These are phyloP conservation scores for Suhomyces sp. DNA, from an alignment of 805 yeast genomes.

Conservation along the genomic window DNA sequence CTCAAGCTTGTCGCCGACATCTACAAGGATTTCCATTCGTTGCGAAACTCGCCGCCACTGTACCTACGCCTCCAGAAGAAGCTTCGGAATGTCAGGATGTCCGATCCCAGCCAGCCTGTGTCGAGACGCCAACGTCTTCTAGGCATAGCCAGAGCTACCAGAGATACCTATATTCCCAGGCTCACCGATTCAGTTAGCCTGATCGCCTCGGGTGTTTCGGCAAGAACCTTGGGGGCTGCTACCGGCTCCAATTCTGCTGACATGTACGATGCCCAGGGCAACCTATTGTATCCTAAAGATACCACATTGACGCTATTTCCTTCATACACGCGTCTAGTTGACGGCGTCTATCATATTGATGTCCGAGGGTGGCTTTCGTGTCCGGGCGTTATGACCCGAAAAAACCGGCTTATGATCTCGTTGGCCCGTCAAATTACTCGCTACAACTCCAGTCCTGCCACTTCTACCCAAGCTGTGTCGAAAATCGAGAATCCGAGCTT, in stretches of 20 bases:
- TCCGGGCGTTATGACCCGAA: conserved; percentile 69
- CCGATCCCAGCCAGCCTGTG: conserved; percentile 4
- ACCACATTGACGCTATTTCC: conserved; percentile 54
- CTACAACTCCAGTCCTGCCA: conserved; percentile 15
- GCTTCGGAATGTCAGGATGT: conserved; percentile 17
- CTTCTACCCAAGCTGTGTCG: conserved; percentile 18
- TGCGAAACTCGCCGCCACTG: conserved; percentile 9
- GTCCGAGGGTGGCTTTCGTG: conserved; percentile 72
- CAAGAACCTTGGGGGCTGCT: conserved; percentile 19
- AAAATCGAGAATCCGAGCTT: conserved; percentile 25
- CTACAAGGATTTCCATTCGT: conserved; percentile 31
- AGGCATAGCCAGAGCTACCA: conserved; percentile 53
- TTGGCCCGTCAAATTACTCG: conserved; percentile 67
- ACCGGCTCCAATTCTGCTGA: conserved; percentile 12
- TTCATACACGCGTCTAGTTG: conserved; percentile 29
- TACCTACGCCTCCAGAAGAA: neutral
- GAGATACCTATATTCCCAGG: conserved; percentile 56
- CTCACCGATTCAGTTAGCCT: conserved; percentile 47
- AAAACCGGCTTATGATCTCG: conserved; percentile 64
- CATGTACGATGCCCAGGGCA: conserved; percentile 27
- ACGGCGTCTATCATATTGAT: conserved; percentile 41
- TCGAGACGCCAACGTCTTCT: conserved; percentile 45
- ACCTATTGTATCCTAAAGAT: conserved; percentile 47
- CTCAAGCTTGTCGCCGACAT: conserved; percentile 26
- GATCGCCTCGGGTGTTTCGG: conserved; percentile 45